These are phyloP conservation scores for Pilobolus umbonatus DNA, from an alignment of 192 early-diverging fungal genomes.

Conservation along the genomic window DNA sequence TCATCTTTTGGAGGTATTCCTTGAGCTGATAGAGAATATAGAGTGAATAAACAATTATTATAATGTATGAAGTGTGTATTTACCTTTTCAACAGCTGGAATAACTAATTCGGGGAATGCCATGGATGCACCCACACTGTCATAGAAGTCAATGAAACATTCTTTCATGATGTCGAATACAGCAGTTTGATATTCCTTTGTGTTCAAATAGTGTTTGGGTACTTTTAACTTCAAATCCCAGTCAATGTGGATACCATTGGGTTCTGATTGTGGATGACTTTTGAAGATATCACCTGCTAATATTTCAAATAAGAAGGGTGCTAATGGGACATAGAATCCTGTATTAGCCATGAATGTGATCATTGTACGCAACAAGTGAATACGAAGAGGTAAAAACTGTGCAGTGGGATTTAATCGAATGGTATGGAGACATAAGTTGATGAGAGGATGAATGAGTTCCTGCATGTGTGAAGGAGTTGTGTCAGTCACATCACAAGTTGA, in stretches of 20 bases:
- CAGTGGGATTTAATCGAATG: constrained; percentile 73
- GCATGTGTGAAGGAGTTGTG: constrained; percentile 44
- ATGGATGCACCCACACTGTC: constrained; percentile 74
- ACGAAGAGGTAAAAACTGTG: constrained; percentile 87
- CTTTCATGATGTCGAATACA: constrained; percentile 68
- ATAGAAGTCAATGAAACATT: constrained; percentile 74
- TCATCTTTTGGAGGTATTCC: constrained; percentile 70
- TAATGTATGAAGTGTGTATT: not conserved
- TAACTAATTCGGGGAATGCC: constrained; percentile 89
- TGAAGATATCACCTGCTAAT: constrained; percentile 66
- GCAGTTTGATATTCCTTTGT: constrained; percentile 80
- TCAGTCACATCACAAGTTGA: constrained; percentile 54
- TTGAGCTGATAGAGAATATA: constrained; percentile 43
- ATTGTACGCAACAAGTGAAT: constrained; percentile 77
- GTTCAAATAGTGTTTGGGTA: constrained; percentile 76
- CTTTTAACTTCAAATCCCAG: constrained; percentile 72
- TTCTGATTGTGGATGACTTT: constrained; percentile 62
- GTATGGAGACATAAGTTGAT: constrained; percentile 68
- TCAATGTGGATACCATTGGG: constrained; percentile 48
- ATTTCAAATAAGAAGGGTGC: constrained; percentile 82
- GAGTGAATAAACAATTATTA: not conserved
- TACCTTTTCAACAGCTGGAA: constrained; percentile 78
- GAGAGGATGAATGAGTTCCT: constrained; percentile 73
- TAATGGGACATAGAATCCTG: constrained; percentile 80
- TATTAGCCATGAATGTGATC: constrained; percentile 65